These are phyloP conservation scores for Lichtheimia ramosa DNA, from an alignment of 371 early-diverging fungal species.

Conservation along the genomic window DNA sequence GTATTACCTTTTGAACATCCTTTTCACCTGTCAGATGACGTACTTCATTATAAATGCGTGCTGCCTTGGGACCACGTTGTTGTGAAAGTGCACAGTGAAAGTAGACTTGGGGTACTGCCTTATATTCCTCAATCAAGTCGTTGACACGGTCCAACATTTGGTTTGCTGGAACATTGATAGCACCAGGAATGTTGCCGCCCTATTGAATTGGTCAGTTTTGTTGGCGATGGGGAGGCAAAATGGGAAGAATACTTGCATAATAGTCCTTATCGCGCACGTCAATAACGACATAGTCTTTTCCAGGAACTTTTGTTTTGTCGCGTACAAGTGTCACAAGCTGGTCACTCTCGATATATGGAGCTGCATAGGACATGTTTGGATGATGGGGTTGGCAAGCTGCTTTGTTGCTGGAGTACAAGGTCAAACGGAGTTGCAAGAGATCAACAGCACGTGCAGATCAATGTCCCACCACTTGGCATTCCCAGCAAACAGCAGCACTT, in stretches of 20 bases:
- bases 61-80: slow-evolving; percentile 75
- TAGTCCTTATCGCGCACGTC: slow-evolving; percentile 85
- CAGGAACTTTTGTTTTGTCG: slow-evolving; percentile 52
- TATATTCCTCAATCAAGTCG: slow-evolving; percentile 49
- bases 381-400: not conserved
- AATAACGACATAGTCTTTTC: slow-evolving; percentile 74
- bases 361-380: slow-evolving; percentile 24
- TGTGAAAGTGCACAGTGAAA: slow-evolving; percentile 90
- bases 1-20: slow-evolving; percentile 22
- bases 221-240: not conserved
- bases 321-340: slow-evolving; percentile 59
- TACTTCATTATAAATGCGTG: slow-evolving; percentile 68
- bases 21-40: slow-evolving; percentile 34
- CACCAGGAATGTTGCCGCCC: slow-evolving; percentile 84
- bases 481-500: too few relatives aligned
- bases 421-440: not conserved
- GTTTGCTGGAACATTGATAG: slow-evolving; percentile 74
- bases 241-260: slow-evolving; percentile 35
- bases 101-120: slow-evolving; percentile 63
- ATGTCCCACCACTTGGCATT: not conserved
- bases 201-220: slow-evolving; percentile 15
- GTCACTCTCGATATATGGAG: slow-evolving; percentile 56
- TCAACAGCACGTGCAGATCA: slow-evolving; percentile 2
- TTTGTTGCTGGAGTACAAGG: not conserved
- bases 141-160: slow-evolving; percentile 54